A percentile compares a stretch with the other conserved stretches of the same genome.
Conservation (phyloP, 2,329 filamentous ascomycete genomes). For the Monosporascus sp. region DNA sequence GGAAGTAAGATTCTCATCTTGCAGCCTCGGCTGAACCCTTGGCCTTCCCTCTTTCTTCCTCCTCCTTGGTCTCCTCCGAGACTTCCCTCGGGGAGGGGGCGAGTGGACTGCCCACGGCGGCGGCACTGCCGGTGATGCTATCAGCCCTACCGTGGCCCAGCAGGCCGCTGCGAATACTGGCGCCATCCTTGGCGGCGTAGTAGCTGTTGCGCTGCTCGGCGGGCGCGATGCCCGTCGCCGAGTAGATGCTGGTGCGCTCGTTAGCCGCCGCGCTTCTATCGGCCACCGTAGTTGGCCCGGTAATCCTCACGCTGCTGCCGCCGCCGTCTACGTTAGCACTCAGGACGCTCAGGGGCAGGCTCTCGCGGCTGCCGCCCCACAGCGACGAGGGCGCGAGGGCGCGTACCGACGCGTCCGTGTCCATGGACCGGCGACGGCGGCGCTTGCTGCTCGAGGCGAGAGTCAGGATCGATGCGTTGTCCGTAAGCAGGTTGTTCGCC, state of each 20-base stretch:
- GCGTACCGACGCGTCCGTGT: constrained; percentile 80
- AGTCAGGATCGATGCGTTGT: constrained; percentile 82
- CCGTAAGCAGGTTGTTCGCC: constrained; percentile 74
- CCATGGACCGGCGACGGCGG: constrained; percentile 70
- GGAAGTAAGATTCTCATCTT: neutral
- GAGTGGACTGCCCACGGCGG: constrained; percentile 55
- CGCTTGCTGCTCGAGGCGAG: constrained; percentile 78
- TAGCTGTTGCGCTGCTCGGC: constrained; percentile 72
- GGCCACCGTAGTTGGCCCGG: constrained; percentile 27
- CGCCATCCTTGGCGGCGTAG: constrained; percentile 66
- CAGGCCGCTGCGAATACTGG: constrained; percentile 72
- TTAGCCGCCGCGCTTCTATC: constrained; percentile 30
- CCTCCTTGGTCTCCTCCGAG: constrained; percentile 24
- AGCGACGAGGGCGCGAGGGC: constrained; percentile 78
- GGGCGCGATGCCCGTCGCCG: constrained; percentile 61
- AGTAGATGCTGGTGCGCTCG: constrained; percentile 79
- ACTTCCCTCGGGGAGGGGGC: constrained; percentile 40
- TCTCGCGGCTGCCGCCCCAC: constrained; percentile 77
- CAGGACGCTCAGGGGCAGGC: constrained; percentile 70
- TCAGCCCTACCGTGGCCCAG: constrained; percentile 75
- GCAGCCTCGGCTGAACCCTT: neutral
- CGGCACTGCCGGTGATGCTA: constrained; percentile 73
- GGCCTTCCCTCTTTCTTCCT: constrained; percentile 10
- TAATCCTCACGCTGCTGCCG: constrained; percentile 35
- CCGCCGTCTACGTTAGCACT: constrained; percentile 60